These are phyloP conservation scores for Stropharia rugosoannulata DNA, from an alignment of 768 basidiomycete species.

Conservation along the genomic window DNA sequence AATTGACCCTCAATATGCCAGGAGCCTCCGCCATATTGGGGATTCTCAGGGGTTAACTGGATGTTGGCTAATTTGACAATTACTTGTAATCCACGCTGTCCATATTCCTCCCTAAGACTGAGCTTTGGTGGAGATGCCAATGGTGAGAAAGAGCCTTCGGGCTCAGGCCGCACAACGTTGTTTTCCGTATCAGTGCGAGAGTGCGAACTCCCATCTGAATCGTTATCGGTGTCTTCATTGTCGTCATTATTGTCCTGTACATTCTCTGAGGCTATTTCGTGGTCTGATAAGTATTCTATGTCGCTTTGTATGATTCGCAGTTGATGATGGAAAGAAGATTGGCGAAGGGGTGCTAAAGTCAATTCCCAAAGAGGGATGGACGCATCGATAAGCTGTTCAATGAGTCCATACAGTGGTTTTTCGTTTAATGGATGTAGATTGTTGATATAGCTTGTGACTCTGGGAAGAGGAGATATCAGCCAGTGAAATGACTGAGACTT, in stretches of 20 bases:
- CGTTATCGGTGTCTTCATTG: constrained; percentile 15
- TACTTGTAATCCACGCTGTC: constrained; percentile 16
- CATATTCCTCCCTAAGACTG: constrained; percentile 12
- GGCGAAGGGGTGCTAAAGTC: constrained; percentile 17
- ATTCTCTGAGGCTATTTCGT: constrained; percentile 15
- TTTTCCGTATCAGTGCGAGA: too few species aligned
- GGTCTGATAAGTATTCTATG: constrained; percentile 18
- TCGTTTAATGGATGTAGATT: constrained; percentile 33
- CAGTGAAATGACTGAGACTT: not conserved
- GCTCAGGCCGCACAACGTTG: constrained; percentile 17
- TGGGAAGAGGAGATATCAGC: not conserved
- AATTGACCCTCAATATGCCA: constrained; percentile 33
- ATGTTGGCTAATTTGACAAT: constrained; percentile 29
- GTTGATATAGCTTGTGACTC: constrained; percentile 42
- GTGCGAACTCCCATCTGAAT: not conserved
- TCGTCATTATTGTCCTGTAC: constrained; percentile 11
- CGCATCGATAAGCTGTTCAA: constrained; percentile 24
- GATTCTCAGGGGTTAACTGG: constrained; percentile 28
- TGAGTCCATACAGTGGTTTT: constrained; percentile 22
- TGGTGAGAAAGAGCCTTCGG: constrained; percentile 11
- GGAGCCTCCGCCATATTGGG: constrained; percentile 22
- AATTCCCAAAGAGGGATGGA: constrained; percentile 33
- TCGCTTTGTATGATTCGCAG: constrained; percentile 16
- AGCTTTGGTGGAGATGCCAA: constrained; percentile 1
- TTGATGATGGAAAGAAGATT: not conserved